These are phyloP conservation scores for Passiflora organensis DNA, from an alignment of 345 rosid species.

Conservation along the genomic window DNA sequence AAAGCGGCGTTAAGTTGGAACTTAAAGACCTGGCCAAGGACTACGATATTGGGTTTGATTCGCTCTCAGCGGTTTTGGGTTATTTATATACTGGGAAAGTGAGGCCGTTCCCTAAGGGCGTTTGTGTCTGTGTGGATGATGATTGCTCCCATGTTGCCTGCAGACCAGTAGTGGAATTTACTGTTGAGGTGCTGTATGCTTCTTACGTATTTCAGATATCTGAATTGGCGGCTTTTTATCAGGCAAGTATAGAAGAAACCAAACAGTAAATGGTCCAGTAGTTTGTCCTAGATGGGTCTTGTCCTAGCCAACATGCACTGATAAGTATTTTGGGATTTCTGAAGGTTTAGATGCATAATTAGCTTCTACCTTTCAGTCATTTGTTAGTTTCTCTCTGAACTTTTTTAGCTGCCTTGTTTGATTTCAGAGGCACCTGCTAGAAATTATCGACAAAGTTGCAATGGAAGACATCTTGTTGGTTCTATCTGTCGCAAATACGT, in stretches of 20 bases:
- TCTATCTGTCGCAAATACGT: slow-evolving; percentile 48
- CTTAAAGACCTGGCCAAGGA: slow-evolving; percentile 57
- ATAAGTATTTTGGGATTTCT: not conserved
- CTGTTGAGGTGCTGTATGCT: slow-evolving; percentile 66
- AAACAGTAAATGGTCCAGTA: too few species aligned
- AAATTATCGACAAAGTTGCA: slow-evolving; percentile 53
- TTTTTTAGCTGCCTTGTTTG: slow-evolving; percentile 7
- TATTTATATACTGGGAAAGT: slow-evolving; percentile 69
- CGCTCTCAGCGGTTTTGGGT: slow-evolving; percentile 50
- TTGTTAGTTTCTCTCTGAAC: not conserved
- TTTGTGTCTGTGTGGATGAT: slow-evolving; percentile 61
- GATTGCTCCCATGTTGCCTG: slow-evolving; percentile 67
- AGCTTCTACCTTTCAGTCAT: too few species aligned
- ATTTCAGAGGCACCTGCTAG: slow-evolving; percentile 59
- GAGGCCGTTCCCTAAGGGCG: slow-evolving; percentile 39
- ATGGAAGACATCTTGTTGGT: slow-evolving; percentile 58
- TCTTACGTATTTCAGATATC: slow-evolving; percentile 58
- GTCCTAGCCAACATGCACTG: not conserved
- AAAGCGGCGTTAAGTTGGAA: slow-evolving; percentile 34
- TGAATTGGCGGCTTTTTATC: slow-evolving; percentile 57
- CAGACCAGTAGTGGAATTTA: slow-evolving; percentile 57
- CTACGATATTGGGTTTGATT: slow-evolving; percentile 45
- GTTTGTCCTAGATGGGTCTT: not conserved
- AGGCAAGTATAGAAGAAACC: slow-evolving; percentile 30
- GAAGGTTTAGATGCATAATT: too few species aligned